phyloP scores from a whole-genome alignment of 2,329 filamentous ascomycete genomes.

The Mollisia scopiformis region DNA sequence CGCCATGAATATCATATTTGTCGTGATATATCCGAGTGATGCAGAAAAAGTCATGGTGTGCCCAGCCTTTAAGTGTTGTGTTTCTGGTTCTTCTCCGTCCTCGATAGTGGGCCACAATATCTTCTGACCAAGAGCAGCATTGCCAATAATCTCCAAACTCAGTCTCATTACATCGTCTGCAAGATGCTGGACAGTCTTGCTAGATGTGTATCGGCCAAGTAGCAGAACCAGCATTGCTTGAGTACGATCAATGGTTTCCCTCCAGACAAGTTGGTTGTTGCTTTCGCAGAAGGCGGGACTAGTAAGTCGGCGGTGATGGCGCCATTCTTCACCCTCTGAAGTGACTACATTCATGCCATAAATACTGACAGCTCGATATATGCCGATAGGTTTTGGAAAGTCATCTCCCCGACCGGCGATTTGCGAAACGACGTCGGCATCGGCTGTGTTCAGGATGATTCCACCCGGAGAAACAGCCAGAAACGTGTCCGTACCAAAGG shows the following conservation, averaged over 20 bases:
- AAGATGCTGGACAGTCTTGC: no score
- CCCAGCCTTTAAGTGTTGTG: no score
- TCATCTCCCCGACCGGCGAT: constrained; percentile 68
- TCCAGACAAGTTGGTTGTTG: constrained; percentile 70
- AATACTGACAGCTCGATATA: constrained; percentile 62
- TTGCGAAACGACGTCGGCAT: constrained; percentile 67
- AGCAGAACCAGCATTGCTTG: constrained; percentile 65
- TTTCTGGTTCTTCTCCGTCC: no score
- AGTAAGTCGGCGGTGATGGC: constrained; percentile 72
- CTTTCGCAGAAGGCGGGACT: constrained; percentile 76
- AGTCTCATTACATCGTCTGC: constrained; percentile 69
- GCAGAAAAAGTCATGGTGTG: constrained; percentile 60
- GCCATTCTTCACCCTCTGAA: constrained; percentile 71
- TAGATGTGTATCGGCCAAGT: no score
- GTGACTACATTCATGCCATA: constrained; percentile 75
- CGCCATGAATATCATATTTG: no score
- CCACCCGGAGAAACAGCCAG: constrained; percentile 61
- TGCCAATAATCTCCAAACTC: constrained; percentile 62
- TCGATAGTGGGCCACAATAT: constrained; percentile 65
- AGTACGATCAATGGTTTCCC: constrained; percentile 65
- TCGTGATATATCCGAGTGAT: no score
- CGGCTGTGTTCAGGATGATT: constrained; percentile 49
- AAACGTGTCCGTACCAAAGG: constrained; percentile 53
- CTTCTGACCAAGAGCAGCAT: constrained; percentile 71
- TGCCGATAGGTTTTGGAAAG: constrained; percentile 69